Conservation (phyloP, 2,329 filamentous ascomycete species). For the Onygena corvina region DNA sequence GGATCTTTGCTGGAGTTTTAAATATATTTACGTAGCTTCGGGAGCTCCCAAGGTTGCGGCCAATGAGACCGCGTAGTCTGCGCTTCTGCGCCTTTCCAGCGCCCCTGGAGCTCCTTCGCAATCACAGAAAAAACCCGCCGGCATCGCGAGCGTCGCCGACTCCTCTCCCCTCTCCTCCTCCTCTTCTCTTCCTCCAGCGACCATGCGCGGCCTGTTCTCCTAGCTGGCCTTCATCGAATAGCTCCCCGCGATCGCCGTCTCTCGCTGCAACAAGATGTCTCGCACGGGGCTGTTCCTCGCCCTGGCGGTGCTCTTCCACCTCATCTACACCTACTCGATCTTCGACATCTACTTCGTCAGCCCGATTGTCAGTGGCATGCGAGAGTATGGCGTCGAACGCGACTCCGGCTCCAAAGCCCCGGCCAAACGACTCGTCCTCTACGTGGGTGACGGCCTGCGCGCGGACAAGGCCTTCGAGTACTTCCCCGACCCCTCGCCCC, state of each 20-base stretch:
- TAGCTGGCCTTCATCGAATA: no score
- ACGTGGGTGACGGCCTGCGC: slow-evolving; percentile 92
- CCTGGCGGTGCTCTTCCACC: slow-evolving; percentile 80
- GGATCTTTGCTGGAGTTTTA: no score
- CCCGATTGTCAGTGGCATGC: slow-evolving; percentile 93
- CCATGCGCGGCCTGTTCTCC: neutral
- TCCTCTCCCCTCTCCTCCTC: no score
- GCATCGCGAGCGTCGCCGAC: no score
- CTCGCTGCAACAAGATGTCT: neutral
- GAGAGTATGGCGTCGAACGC: slow-evolving; percentile 59
- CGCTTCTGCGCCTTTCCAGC: no score
- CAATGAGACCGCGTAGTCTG: no score
- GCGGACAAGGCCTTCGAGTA: slow-evolving; percentile 96
- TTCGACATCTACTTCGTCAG: slow-evolving; percentile 99
- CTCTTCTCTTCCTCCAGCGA: no score
- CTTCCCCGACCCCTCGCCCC: slow-evolving; percentile 71
- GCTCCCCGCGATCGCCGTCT: no score
- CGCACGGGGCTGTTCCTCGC: slow-evolving; percentile 53
- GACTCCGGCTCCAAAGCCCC: slow-evolving; percentile 52
- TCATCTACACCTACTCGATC: slow-evolving; percentile 88
- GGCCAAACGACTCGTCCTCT: slow-evolving; percentile 79
- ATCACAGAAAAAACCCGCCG: no score
- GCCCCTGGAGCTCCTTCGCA: no score
- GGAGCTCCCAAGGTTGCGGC: no score
- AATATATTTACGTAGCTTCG: no score